Conservation (phyloP, 345 rosid genomes). For the Trapa bicornis region DNA sequence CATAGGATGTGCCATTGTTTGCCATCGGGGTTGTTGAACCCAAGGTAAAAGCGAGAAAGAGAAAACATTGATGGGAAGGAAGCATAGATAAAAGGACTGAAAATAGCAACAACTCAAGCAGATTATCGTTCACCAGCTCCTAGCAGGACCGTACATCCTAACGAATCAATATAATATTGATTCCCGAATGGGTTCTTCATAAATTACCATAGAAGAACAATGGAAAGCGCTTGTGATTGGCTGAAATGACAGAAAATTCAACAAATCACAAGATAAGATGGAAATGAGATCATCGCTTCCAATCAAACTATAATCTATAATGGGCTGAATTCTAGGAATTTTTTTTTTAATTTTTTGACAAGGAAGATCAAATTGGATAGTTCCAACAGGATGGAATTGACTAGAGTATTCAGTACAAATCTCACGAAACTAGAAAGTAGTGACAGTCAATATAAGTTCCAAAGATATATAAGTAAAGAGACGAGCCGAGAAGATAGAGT, state of each 20-base stretch:
- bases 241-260: neutral
- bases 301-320: neutral
- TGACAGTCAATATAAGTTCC: neutral
- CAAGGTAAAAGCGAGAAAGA: slow-evolving; percentile 17
- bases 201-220: neutral
- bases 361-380: neutral
- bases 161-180: neutral
- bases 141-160: neutral
- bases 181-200: neutral
- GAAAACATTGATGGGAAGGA: neutral
- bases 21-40: slow-evolving; percentile 1
- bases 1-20: neutral
- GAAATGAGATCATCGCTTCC: slow-evolving; percentile 1
- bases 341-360: no score
- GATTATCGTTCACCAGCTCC: neutral
- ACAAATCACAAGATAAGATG: no score
- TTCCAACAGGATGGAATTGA: neutral
- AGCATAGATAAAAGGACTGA: neutral
- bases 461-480: neutral
- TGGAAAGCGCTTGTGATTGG: neutral
- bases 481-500: neutral
- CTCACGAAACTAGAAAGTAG: no score
- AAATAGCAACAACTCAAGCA: neutral
- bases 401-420: no score
- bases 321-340: no score